Conservation (phyloP, 306 rosid species). For the Lathyrus aphaca region DNA sequence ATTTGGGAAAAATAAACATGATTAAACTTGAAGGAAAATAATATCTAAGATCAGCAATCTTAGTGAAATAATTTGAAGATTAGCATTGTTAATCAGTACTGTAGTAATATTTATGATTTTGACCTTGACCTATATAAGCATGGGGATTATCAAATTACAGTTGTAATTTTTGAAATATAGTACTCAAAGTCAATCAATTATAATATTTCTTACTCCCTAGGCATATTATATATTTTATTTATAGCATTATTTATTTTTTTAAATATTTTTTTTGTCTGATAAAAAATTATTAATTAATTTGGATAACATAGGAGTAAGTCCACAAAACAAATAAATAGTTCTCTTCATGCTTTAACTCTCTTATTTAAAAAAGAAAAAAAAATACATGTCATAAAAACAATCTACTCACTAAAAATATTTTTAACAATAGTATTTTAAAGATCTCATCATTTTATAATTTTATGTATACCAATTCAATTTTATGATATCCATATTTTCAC, state of each 20-base stretch:
- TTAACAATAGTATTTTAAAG: too few species aligned
- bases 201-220: background rate
- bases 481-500: too few species aligned
- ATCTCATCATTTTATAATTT: too few species aligned
- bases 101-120: background rate
- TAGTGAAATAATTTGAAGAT: slow-evolving; percentile 3
- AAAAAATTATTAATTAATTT: background rate
- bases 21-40: slow-evolving; percentile 28
- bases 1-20: slow-evolving; percentile 34
- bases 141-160: slow-evolving; percentile 15
- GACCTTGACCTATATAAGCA: slow-evolving; percentile 16
- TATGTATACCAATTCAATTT: too few species aligned
- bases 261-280: background rate
- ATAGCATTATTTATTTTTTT: background rate
- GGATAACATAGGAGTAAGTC: background rate
- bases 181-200: background rate
- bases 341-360: background rate
- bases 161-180: slow-evolving; percentile 12
- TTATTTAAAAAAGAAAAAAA: background rate
- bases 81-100: background rate
- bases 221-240: too few species aligned
- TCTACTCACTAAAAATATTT: too few species aligned
- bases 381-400: background rate
- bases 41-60: slow-evolving; percentile 7
- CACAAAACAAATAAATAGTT: background rate